A percentile compares a stretch with the other conserved stretches of the same genome.
phyloP scores from a whole-genome alignment of 1,284 basidiomycete genomes.

The Naganishia liquefaciens region DNA sequence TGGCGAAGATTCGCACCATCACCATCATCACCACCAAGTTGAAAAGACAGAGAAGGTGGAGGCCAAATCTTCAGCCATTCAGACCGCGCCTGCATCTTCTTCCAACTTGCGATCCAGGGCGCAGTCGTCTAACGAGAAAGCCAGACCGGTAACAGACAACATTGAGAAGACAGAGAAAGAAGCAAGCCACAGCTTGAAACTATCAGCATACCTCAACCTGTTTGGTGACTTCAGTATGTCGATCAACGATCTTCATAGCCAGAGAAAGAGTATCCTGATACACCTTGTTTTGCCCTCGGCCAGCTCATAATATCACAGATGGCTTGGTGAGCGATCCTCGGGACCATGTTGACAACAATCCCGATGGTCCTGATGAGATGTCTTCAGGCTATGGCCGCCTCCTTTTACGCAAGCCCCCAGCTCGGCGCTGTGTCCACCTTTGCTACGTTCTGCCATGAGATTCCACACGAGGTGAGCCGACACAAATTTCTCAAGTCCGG shows the following conservation, averaged over 20 bases:
- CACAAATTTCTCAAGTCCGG: background rate
- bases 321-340: slow-evolving; percentile 62
- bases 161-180: slow-evolving; percentile 28
- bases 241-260: background rate
- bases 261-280: background rate
- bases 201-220: slow-evolving; percentile 84
- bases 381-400: slow-evolving; percentile 68
- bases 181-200: slow-evolving; percentile 61
- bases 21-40: slow-evolving; percentile 35
- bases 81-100: slow-evolving; percentile 32
- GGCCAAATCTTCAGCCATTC: slow-evolving; percentile 37
- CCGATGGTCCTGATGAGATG: background rate
- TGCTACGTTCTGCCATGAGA: slow-evolving; percentile 88
- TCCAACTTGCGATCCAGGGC: slow-evolving; percentile 44
- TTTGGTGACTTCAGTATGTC: slow-evolving; percentile 81
- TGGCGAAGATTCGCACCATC: slow-evolving; percentile 49
- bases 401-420: slow-evolving; percentile 82
- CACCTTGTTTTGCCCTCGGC: slow-evolving; percentile 33
- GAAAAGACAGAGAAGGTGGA: slow-evolving; percentile 41
- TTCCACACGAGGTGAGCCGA: slow-evolving; percentile 67
- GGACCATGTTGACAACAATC: too few relatives aligned
- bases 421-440: slow-evolving; percentile 87
- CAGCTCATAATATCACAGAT: slow-evolving; percentile 66
- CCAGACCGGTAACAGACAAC: slow-evolving; percentile 36
- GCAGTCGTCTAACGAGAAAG: slow-evolving; percentile 36